Conservation (phyloP, 495 filamentous ascomycete genomes). For the Talaromyces nanjingensis region DNA sequence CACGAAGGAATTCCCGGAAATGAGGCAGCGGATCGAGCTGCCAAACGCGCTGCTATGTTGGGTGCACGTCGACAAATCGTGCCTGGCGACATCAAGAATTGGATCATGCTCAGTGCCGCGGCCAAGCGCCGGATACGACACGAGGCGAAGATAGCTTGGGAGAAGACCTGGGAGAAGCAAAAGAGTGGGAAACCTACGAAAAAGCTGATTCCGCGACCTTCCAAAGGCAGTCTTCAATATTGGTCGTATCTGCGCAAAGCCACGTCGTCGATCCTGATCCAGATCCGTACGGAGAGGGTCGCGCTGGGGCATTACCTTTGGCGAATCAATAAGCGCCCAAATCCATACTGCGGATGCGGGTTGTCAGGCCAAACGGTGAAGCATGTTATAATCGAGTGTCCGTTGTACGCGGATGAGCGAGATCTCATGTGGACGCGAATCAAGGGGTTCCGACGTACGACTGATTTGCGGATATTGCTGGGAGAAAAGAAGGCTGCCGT, state of each 20-base stretch:
- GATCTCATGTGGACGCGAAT: slow-evolving; percentile 10
- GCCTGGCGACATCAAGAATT: background rate
- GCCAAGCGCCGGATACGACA: background rate
- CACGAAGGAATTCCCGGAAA: slow-evolving; percentile 16
- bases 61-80: slow-evolving; percentile 4
- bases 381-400: slow-evolving; percentile 26
- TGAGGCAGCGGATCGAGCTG: slow-evolving; percentile 13
- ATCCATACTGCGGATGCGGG: slow-evolving; percentile 11
- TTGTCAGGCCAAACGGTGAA: too few species aligned
- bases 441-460: slow-evolving; percentile 19
- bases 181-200: slow-evolving; percentile 9
- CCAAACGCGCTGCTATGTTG: slow-evolving; percentile 7
- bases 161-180: background rate
- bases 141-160: background rate
- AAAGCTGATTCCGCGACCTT: slow-evolving; percentile 8
- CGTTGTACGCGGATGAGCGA: background rate
- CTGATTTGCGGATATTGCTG: slow-evolving; percentile 21
- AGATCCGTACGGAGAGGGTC: slow-evolving; percentile 26
- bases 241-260: slow-evolving; percentile 14
- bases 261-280: slow-evolving; percentile 23
- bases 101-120: background rate
- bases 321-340: slow-evolving; percentile 21
- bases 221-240: slow-evolving; percentile 6
- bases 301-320: slow-evolving; percentile 24
- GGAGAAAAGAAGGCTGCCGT: slow-evolving; percentile 19